Evolutionary conservation across 2,329 filamentous ascomycete genomes (phyloP).

Genomic region (Sporothrix euskadiensis): DNA sequence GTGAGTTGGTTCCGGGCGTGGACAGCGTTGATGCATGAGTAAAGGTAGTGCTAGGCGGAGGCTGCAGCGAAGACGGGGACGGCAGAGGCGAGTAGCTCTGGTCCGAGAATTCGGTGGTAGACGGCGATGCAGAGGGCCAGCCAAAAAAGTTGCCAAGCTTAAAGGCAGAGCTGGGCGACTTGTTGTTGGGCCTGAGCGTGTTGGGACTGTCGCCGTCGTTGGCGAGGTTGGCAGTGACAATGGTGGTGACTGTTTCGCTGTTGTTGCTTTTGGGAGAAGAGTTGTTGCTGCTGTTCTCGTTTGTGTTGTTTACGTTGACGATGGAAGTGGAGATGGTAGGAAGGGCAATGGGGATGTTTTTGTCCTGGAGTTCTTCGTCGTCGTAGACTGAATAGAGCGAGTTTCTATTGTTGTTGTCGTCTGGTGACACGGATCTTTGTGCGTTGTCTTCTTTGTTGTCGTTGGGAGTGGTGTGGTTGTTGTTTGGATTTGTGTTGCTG

Average conservation of each 20-base stretch:
- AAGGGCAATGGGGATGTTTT: constrained; percentile 17
- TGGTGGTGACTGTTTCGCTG: constrained; percentile 15
- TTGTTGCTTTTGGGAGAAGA: not conserved
- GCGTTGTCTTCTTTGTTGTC: constrained; percentile 40
- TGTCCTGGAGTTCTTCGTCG: constrained; percentile 30
- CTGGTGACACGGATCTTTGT: constrained; percentile 22
- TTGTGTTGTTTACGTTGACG: constrained; percentile 9
- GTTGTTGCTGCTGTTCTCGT: not conserved
- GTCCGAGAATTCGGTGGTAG: constrained; percentile 54
- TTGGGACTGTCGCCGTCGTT: constrained; percentile 23
- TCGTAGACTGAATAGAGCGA: constrained; percentile 21
- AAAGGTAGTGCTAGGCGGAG: constrained; percentile 36
- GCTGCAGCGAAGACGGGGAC: constrained; percentile 42
- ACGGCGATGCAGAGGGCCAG: constrained; percentile 52
- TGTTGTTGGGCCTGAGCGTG: constrained; percentile 45
- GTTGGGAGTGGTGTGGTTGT: constrained; percentile 3
- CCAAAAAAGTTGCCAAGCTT: constrained; percentile 55
- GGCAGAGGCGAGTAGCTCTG: constrained; percentile 49
- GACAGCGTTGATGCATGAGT: constrained; percentile 48
- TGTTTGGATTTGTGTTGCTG: constrained; percentile 24
- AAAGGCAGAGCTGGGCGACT: constrained; percentile 52
- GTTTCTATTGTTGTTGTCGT: constrained; percentile 17
- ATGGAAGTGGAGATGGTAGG: constrained; percentile 21
- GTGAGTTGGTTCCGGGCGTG: constrained; percentile 39
- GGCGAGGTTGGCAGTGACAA: constrained; percentile 1